Conservation (phyloP, 2,329 filamentous ascomycete genomes). For the Cladosporium oxysporum region DNA sequence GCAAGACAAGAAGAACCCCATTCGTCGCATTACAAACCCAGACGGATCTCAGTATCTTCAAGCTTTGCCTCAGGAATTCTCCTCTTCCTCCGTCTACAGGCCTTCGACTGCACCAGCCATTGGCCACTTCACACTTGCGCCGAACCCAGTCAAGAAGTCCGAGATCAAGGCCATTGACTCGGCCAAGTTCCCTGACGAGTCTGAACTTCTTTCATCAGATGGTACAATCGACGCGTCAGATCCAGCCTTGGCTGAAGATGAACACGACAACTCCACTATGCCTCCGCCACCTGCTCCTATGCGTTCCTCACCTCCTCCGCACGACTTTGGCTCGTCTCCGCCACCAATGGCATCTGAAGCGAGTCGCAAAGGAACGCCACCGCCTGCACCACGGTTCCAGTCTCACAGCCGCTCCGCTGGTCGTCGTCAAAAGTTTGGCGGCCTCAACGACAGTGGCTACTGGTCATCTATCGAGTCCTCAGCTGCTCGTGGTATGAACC, state of each 20-base stretch:
- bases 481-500: constrained; percentile 65
- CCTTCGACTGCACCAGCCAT: constrained; percentile 44
- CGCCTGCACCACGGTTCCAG: constrained; percentile 63
- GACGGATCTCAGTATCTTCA: constrained; percentile 45
- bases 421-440: constrained; percentile 74
- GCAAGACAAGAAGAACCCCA: constrained; percentile 71
- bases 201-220: constrained; percentile 51
- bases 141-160: constrained; percentile 33
- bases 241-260: constrained; percentile 51
- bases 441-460: constrained; percentile 92
- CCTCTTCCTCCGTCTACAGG: constrained; percentile 29
- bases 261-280: constrained; percentile 40
- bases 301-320: constrained; percentile 69
- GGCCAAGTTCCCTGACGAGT: constrained; percentile 53
- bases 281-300: constrained; percentile 49
- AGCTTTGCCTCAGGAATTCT: constrained; percentile 33
- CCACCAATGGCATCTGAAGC: constrained; percentile 74
- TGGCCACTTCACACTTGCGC: constrained; percentile 39
- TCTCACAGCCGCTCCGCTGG: constrained; percentile 65
- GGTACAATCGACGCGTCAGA: constrained; percentile 55
- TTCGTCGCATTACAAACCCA: constrained; percentile 58
- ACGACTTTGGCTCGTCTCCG: constrained; percentile 84
- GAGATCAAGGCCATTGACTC: constrained; percentile 50
- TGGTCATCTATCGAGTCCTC: constrained; percentile 96
- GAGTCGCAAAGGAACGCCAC: constrained; percentile 71